Conservation (phyloP, 257 asterid genomes). For the Penstemon eatonii region DNA sequence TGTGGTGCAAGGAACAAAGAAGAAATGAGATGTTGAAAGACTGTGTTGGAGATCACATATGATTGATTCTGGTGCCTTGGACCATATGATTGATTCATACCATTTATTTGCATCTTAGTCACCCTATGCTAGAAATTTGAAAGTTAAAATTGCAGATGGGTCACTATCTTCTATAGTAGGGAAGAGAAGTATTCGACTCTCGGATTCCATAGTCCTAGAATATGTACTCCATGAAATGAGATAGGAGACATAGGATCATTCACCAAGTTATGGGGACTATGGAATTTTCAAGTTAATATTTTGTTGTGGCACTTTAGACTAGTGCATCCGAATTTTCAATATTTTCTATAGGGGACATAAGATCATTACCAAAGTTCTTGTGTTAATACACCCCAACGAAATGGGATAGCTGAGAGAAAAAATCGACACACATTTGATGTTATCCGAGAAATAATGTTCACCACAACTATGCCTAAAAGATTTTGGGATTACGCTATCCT, state of each 20-base stretch:
- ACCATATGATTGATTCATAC: background rate
- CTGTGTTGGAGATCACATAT: no score
- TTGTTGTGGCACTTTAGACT: background rate
- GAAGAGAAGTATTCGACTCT: background rate
- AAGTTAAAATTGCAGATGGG: conserved; percentile 7
- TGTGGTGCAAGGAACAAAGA: background rate
- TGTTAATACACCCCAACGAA: background rate
- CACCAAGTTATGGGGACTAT: no score
- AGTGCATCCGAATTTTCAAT: background rate
- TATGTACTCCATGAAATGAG: background rate
- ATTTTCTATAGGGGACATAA: background rate
- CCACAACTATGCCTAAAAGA: background rate
- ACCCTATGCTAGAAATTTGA: background rate
- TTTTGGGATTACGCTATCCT: background rate
- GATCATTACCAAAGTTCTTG: background rate
- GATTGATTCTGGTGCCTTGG: conserved; percentile 9
- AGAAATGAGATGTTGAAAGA: background rate
- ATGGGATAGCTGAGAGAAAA: conserved; percentile 2
- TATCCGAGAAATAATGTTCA: background rate
- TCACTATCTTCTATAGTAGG: background rate
- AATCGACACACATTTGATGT: background rate
- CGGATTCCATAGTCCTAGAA: background rate
- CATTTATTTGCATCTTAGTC: background rate
- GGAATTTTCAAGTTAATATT: no score
- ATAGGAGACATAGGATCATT: no score